Conservation (phyloP, 2,329 filamentous ascomycete species). For the Xylariaceae sp. region DNA sequence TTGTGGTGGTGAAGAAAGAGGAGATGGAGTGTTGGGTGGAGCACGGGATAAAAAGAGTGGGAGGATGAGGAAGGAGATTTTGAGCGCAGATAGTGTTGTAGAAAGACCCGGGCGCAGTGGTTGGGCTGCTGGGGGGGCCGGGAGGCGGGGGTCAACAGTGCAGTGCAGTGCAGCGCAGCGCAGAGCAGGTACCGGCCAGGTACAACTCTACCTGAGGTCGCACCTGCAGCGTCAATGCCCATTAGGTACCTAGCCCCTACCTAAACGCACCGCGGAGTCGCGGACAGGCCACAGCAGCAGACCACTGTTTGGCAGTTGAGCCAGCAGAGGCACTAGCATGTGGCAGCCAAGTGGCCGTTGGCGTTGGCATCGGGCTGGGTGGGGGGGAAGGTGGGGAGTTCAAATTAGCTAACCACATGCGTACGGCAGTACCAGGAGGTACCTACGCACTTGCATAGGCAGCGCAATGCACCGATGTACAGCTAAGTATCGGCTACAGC, state of each 20-base stretch:
- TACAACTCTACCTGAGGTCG: no score
- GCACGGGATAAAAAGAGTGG: constrained; percentile 14
- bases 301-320: constrained; percentile 8
- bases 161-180: background rate
- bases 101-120: background rate
- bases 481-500: no score
- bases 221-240: background rate
- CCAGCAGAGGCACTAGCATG: background rate
- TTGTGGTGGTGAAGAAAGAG: background rate
- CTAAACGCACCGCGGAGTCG: background rate
- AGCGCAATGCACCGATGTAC: no score
- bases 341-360: background rate
- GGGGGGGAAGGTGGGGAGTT: constrained; percentile 4
- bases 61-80: constrained; percentile 17
- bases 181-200: background rate
- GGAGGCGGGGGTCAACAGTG: background rate
- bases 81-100: constrained; percentile 9
- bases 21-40: constrained; percentile 19
- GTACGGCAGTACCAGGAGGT: background rate
- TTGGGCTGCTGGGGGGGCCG: constrained; percentile 4
- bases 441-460: no score
- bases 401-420: background rate
- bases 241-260: background rate
- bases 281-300: background rate
- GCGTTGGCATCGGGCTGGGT: background rate